Evolutionary conservation across 257 asterid species (phyloP).

Genomic region (Craterostigma plantagineum): DNA sequence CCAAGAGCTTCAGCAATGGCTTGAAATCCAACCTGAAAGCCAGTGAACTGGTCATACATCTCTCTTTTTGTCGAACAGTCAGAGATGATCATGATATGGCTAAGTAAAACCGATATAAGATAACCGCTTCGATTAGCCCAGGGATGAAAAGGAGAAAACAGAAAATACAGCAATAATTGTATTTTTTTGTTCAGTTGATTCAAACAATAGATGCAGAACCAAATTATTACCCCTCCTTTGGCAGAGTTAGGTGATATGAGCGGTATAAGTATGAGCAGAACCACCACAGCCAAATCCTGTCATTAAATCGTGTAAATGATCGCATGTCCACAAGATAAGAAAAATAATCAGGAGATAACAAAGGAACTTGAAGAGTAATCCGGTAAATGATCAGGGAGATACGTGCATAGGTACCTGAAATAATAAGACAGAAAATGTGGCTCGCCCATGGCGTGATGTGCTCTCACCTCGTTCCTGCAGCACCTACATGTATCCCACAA

Average conservation of each 20-base stretch:
- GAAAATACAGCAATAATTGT: neutral
- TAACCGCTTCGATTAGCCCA: no score
- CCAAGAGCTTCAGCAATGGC: constrained; percentile 99
- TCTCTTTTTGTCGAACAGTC: neutral
- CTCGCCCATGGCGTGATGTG: constrained; percentile 99
- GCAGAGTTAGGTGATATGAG: constrained; percentile 93
- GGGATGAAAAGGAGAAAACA: neutral
- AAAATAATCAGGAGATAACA: neutral
- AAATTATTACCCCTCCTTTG: constrained; percentile 84
- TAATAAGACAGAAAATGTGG: constrained; percentile 90
- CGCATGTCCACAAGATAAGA: neutral
- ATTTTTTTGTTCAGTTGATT: constrained; percentile 1
- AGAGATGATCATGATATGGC: neutral
- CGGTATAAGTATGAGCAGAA: constrained; percentile 95
- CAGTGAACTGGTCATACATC: neutral
- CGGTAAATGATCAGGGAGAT: constrained; percentile 2
- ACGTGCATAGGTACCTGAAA: constrained; percentile 53
- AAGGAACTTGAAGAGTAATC: constrained; percentile 2
- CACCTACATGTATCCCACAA: constrained; percentile 45
- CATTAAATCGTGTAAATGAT: constrained; percentile 3
- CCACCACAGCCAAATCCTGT: constrained; percentile 98
- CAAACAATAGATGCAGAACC: constrained; percentile 1
- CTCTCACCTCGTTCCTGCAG: constrained; percentile 99
- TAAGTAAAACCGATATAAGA: no score
- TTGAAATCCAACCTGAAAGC: constrained; percentile 71